Evolutionary conservation across 192 early-diverging fungal species (phyloP), one percentile per base, ranked within the genome.

Genomic region (Cladochytrium replicatum): DNA sequence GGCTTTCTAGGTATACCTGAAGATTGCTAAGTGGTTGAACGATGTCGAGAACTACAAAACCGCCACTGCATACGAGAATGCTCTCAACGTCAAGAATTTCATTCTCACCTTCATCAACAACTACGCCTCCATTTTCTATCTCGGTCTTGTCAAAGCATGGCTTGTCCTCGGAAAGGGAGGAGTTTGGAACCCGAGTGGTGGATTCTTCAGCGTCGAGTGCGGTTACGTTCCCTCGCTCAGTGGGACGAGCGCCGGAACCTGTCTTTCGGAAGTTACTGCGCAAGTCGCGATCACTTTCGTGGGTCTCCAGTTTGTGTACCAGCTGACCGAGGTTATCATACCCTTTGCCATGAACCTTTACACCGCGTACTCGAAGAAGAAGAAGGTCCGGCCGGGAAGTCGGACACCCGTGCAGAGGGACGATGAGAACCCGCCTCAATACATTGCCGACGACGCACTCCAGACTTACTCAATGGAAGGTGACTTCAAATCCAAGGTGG

Each of bases 241-340:
- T 64, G 67, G 46, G 38, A 27, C 19, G 21, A 39, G 11, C 48
- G 55, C 3, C 40, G n/a, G n/a, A n/a, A n/a, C 57, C 6, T 84
- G 77, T 45, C 65, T 80, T 54, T 31, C 50, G 1, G 72, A 77
- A 22, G 54, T 84, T 41, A 77, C 69, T 6, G 64, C 80, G 39
- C 74, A 77, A 43, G 43, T 84, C 39, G 71, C 72, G 4, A 68
- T 82, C 54, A 72, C 77, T 8, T 78, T 84, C 51, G 52, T 82
- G 11, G 75, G 77, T 29, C 61, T 62, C 43, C 76, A 78, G 54
- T 52, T 66, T 13, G 9, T 80, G 29, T 63, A 57, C 22, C 74
- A 79, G 43, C 17, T 53, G 17, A 58, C 57, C 44, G 67, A 79
- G n/a, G 22, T 76, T 7, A 37, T 62, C n/a, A 27, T 70, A 7